These are phyloP conservation scores for Phytophthora cactorum DNA, from an alignment of 352 stramenopile genomes.

Conservation along the genomic window DNA sequence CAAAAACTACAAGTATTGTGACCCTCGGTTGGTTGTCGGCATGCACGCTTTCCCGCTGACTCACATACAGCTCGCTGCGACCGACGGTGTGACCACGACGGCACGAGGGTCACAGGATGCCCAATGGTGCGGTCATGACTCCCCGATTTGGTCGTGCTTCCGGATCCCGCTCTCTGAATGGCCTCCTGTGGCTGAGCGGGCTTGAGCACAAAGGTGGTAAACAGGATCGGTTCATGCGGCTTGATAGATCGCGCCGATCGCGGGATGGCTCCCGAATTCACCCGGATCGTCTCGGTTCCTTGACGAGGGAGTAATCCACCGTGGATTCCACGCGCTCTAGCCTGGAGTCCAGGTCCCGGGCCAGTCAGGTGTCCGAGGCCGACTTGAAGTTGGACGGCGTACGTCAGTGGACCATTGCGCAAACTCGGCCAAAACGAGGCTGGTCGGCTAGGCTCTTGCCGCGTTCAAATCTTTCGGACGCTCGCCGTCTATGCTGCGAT, in stretches of 20 bases:
- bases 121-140: background rate
- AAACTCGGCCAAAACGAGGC: constrained; percentile 11
- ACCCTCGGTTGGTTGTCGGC: background rate
- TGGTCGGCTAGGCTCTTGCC: constrained; percentile 17
- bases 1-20: background rate
- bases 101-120: constrained; percentile 1
- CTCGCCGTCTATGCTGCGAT: constrained; percentile 15
- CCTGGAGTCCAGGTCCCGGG: background rate
- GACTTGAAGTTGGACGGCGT: constrained; percentile 14
- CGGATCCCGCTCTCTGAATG: constrained; percentile 26
- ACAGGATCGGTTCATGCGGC: background rate
- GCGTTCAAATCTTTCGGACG: constrained; percentile 22
- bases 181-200: constrained; percentile 15
- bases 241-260: constrained; percentile 15
- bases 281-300: background rate
- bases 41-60: constrained; percentile 2
- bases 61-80: constrained; percentile 9
- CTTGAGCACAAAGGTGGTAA: background rate
- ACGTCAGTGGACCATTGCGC: constrained; percentile 21
- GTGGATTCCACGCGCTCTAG: background rate
- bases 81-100: background rate
- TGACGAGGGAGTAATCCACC: constrained; percentile 9
- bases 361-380: constrained; percentile 3
- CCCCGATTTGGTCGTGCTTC: background rate
- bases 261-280: constrained; percentile 15